Evolutionary conservation across 768 basidiomycete species (phyloP).

Genomic region (Trametes villosa): DNA sequence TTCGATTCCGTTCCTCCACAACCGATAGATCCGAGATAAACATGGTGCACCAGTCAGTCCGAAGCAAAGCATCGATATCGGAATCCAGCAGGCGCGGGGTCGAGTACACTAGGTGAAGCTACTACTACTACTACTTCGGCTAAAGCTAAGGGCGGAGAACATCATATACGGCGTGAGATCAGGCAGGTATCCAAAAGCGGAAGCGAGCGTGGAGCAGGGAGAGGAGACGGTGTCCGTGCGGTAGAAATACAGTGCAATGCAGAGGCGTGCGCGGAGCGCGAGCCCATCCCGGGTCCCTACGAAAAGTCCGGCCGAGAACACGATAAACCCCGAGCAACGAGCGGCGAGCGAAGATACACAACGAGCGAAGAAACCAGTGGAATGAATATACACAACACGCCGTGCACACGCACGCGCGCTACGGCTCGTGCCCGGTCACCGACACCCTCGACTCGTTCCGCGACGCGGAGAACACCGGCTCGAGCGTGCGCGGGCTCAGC

Average conservation of each 20-base stretch:
- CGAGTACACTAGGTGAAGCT: not conserved
- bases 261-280: too few relatives aligned
- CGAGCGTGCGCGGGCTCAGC: not conserved
- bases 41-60: too few relatives aligned
- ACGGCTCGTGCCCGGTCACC: constrained; percentile 9
- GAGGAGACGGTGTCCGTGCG: constrained; percentile 1
- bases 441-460: constrained; percentile 14
- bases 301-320: not conserved
- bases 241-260: constrained; percentile 9
- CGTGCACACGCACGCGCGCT: not conserved
- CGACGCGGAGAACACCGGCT: not conserved
- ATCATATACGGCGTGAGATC: not conserved
- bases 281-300: not conserved
- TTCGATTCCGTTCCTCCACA: too few relatives aligned
- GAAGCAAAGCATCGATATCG: too few relatives aligned
- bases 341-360: not conserved
- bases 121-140: not conserved
- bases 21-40: too few relatives aligned
- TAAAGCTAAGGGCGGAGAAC: not conserved
- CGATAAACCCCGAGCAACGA: not conserved
- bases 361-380: not conserved
- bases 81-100: too few relatives aligned
- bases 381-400: not conserved
- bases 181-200: not conserved
- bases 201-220: not conserved